Conservation (phyloP, 129 eudicot genomes). For the Centella asiatica region DNA sequence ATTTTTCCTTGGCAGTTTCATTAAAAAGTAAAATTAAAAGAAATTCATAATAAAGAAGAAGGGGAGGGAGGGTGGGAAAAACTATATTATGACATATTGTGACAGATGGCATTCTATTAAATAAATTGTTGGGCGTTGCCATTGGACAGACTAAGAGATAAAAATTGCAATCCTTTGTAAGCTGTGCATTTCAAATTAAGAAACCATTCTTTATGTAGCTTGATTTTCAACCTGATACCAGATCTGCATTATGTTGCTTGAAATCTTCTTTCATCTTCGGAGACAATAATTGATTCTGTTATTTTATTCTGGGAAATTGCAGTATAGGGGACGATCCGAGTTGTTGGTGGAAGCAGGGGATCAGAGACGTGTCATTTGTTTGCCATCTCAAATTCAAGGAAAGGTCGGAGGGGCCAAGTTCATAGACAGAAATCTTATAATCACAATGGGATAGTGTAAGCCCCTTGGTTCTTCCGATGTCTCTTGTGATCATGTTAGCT, state of each 20-base stretch:
- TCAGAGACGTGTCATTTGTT: slow-evolving; percentile 70
- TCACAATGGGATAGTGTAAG: slow-evolving; percentile 45
- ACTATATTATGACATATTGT: too few relatives aligned
- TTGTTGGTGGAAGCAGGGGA: slow-evolving; percentile 94
- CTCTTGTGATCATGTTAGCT: neutral
- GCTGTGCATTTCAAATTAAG: neutral
- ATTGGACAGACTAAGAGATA: too few relatives aligned
- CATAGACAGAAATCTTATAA: slow-evolving; percentile 57
- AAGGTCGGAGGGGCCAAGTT: slow-evolving; percentile 89
- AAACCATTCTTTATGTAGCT: neutral
- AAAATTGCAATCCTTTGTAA: neutral
- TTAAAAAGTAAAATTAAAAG: too few relatives aligned
- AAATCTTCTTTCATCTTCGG: neutral
- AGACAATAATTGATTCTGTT: neutral
- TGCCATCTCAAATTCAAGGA: slow-evolving; percentile 87
- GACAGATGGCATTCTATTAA: too few relatives aligned
- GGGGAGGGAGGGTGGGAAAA: too few relatives aligned
- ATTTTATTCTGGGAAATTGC: slow-evolving; percentile 21
- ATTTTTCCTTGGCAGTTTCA: too few relatives aligned
- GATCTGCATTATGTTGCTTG: neutral
- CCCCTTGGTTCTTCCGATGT: neutral
- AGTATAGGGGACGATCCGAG: slow-evolving; percentile 91
- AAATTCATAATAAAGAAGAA: too few relatives aligned
- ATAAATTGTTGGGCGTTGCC: too few relatives aligned
- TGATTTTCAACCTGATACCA: neutral